Base-by-base conservation (phyloP, 352 stramenopile genomes). In the Poterioochromonas sp. region DNA sequence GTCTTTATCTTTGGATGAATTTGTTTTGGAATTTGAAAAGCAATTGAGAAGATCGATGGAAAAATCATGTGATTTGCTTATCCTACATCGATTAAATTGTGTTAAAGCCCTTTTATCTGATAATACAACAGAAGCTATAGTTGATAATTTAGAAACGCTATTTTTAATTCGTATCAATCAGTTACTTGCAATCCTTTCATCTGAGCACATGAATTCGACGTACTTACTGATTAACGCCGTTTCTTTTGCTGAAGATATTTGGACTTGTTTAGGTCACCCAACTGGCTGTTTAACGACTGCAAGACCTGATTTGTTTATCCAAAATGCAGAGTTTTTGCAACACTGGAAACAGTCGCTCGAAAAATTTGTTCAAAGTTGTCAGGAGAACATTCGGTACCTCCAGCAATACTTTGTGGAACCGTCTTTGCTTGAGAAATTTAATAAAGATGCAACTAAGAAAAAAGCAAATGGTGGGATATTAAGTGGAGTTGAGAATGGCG, bases 211-310 rank as follows among this genome's bases (percentile, higher is more conserved):
- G 0, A 78, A 63, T 37, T 22, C 3, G 22, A 12, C 71, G 5
- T 41, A 41, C 47, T 3, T 69, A 35, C 18, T 78, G 8, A 20
- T 44, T 1, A 78, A 78, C 47, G 2, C 5, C 12, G 35, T 37
- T 34, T 37, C 3, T 29, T 78, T 78, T 78, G 71, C 71, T 26
- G 71, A 78, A 34, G 47, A 78, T 35, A 18, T 78, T 20, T 78
- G 71, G 71, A 68, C 40, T 15, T 69, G 47, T 35, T 39, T 78
- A 35, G 71, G 71, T 34, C 18, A 68, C 47, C 47, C 71, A 0
- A 69, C 20, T 39, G 71, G 71, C 8, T 43, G 71, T 69, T 49
- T 78, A 32, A 63, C 20, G 5, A 68, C 70, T 3, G n/a, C 29
- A 37, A 26, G 71, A n/a, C n/a, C 29, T 35, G 71, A 63, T 68